phyloP scores from a whole-genome alignment of 2,329 filamentous ascomycete genomes.

The Penicillium rolfsii region DNA sequence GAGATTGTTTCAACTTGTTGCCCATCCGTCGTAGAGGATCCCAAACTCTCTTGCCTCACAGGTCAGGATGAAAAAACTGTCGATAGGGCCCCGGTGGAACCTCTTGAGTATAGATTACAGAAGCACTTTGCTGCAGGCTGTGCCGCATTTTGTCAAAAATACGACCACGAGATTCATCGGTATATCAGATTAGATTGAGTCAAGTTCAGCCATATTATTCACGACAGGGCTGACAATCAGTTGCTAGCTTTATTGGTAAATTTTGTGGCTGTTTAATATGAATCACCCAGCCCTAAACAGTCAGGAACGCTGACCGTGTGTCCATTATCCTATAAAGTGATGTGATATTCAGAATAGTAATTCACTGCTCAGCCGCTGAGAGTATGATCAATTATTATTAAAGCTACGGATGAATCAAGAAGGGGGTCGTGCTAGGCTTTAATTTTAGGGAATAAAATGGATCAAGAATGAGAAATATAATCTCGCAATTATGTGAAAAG shows the following conservation, averaged over 20 bases:
- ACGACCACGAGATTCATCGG: no score
- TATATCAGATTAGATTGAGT: no score
- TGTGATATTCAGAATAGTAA: neutral
- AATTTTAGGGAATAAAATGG: neutral
- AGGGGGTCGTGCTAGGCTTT: neutral
- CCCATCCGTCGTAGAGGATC: neutral
- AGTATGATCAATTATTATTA: neutral
- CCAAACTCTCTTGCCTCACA: neutral
- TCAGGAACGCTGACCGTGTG: neutral
- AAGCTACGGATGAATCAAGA: neutral
- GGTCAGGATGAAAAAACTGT: neutral
- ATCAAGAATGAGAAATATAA: neutral
- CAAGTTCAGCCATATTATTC: no score
- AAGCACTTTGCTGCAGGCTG: neutral
- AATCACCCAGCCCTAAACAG: neutral
- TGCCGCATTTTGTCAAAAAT: neutral
- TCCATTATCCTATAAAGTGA: neutral
- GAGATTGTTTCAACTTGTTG: neutral
- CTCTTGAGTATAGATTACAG: no score
- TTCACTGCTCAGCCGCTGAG: neutral
- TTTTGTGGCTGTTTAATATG: neutral
- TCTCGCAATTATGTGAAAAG: neutral
- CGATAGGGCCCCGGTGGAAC: neutral
- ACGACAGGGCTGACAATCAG: no score
- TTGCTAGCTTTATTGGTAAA: neutral